Conservation (phyloP, 306 rosid species). For the Vigna nakashimae region DNA sequence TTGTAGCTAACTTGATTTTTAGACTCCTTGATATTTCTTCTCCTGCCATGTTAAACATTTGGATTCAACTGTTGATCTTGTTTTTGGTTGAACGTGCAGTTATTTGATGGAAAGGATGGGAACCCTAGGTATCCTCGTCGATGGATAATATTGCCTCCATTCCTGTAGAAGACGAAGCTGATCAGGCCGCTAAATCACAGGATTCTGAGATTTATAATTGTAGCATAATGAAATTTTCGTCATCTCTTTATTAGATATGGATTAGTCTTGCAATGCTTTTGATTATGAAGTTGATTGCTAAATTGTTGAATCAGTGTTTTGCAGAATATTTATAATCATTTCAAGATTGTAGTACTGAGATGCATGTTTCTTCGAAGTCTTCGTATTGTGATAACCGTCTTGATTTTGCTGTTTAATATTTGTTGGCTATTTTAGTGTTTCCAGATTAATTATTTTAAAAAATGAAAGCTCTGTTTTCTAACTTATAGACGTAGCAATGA, state of each 20-base stretch:
- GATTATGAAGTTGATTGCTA: constrained; percentile 33
- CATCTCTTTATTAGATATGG: constrained; percentile 33
- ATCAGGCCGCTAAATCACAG: neutral
- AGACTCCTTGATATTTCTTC: constrained; percentile 11
- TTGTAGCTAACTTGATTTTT: constrained; percentile 8
- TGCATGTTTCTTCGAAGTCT: constrained; percentile 21
- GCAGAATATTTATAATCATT: constrained; percentile 39
- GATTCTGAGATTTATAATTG: constrained; percentile 32
- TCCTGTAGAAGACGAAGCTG: constrained; percentile 65
- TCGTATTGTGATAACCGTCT: constrained; percentile 11
- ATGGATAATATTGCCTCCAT: constrained; percentile 92
- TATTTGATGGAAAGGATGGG: constrained; percentile 96
- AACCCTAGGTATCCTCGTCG: constrained; percentile 91
- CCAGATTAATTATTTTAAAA: neutral
- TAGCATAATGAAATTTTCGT: constrained; percentile 44
- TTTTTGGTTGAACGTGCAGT: constrained; percentile 55
- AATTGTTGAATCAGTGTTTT: constrained; percentile 26
- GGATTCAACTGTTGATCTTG: constrained; percentile 8
- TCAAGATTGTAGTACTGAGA: constrained; percentile 9
- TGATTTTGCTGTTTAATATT: constrained; percentile 21
- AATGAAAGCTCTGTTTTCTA: constrained; percentile 6
- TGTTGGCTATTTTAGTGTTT: neutral
- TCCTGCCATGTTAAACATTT: neutral
- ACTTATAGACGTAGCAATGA: neutral
- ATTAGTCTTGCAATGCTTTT: constrained; percentile 43